Evolutionary conservation across 306 rosid species (phyloP).

Genomic region (Cucurbita pepo): DNA sequence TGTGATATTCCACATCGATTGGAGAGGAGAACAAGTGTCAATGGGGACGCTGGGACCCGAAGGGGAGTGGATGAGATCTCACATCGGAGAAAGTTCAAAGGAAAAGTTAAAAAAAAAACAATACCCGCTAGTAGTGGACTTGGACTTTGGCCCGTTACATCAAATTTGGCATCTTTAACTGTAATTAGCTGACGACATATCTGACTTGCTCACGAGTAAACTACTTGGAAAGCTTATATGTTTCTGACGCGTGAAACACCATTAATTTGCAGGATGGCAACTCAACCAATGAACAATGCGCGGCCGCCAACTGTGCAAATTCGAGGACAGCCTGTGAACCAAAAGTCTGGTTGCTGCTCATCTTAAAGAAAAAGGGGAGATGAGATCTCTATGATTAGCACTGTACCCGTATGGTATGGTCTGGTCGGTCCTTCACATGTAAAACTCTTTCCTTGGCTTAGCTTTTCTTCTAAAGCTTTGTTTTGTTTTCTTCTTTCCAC

Average conservation of each 20-base stretch:
- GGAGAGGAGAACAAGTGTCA: too few relatives aligned
- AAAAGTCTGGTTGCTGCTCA: constrained; percentile 96
- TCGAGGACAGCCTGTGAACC: constrained; percentile 97
- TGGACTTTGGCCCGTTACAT: too few relatives aligned
- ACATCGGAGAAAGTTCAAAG: too few relatives aligned
- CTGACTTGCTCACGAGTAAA: neutral
- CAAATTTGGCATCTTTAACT: neutral
- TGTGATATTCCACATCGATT: too few relatives aligned
- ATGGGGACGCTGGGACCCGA: too few relatives aligned
- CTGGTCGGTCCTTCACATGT: constrained; percentile 19
- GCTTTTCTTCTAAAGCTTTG: constrained; percentile 24
- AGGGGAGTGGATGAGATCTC: too few relatives aligned
- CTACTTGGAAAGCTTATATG: neutral
- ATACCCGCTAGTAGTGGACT: too few relatives aligned
- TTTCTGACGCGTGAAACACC: neutral
- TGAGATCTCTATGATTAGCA: neutral
- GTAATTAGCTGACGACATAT: neutral
- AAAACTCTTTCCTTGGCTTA: constrained; percentile 17
- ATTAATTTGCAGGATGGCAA: constrained; percentile 72
- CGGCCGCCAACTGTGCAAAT: constrained; percentile 96
- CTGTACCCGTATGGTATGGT: constrained; percentile 8
- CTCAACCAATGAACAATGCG: constrained; percentile 82
- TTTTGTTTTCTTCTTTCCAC: constrained; percentile 10
- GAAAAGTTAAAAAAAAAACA: too few relatives aligned
- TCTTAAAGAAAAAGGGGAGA: constrained; percentile 26